Percentiles rank a stretch among this genome's conserved stretches.
Evolutionary conservation across 1,284 basidiomycete genomes (phyloP).

Genomic region (Rhodotorula sp.): DNA sequence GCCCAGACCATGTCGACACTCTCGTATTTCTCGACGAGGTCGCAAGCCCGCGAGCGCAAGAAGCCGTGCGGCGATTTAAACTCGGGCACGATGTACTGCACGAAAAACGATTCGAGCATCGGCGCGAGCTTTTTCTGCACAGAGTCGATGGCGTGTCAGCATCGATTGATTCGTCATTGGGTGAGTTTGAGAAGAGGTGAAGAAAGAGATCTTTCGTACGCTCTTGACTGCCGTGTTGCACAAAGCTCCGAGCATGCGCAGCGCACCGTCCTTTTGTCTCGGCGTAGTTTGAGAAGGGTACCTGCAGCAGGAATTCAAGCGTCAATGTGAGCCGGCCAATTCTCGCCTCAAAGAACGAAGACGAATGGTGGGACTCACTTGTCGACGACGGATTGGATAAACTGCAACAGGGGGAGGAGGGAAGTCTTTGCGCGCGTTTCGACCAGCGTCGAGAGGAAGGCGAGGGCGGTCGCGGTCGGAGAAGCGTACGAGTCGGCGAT

Average conservation of each 20-base stretch:
- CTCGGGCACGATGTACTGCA: slow-evolving; percentile 68
- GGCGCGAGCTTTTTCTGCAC: slow-evolving; percentile 68
- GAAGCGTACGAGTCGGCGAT: slow-evolving; percentile 67
- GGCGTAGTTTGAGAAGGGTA: slow-evolving; percentile 48
- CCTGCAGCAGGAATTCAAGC: slow-evolving; percentile 16
- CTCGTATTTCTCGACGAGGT: slow-evolving; percentile 70
- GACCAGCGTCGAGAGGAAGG: slow-evolving; percentile 71
- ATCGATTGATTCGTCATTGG: too few relatives aligned
- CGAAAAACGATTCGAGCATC: slow-evolving; percentile 71
- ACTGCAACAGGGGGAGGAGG: slow-evolving; percentile 71
- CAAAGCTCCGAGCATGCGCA: slow-evolving; percentile 73
- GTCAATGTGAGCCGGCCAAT: fast-evolving
- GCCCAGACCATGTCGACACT: slow-evolving; percentile 67
- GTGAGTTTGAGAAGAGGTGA: too few relatives aligned
- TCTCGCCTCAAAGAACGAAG: too few relatives aligned
- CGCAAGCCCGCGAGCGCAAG: slow-evolving; percentile 71
- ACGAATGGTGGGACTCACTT: slow-evolving; percentile 55
- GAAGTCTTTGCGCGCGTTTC: slow-evolving; percentile 71
- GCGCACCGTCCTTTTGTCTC: slow-evolving; percentile 71
- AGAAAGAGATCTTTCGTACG: background rate
- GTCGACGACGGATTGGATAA: slow-evolving; percentile 68
- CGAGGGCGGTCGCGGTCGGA: slow-evolving; percentile 71
- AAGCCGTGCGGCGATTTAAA: slow-evolving; percentile 65
- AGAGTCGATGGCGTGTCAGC: too few relatives aligned
- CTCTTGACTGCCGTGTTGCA: slow-evolving; percentile 47